Conservation (phyloP, 495 filamentous ascomycete species). For the Penicillium bialowiezense region DNA sequence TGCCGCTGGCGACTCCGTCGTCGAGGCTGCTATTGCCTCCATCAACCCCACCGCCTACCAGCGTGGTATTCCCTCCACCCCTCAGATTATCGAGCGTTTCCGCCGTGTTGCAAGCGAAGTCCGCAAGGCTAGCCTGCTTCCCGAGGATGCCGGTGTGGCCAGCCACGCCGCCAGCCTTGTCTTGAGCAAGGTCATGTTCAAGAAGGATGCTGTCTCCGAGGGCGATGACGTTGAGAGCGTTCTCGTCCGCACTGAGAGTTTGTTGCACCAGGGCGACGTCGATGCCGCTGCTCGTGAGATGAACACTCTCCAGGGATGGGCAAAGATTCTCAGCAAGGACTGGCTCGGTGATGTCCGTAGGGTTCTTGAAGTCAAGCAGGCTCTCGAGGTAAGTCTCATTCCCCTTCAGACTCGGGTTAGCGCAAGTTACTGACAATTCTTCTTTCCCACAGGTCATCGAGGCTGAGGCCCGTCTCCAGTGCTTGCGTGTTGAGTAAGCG, state of each 20-base stretch:
- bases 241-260: constrained; percentile 79
- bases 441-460: constrained; percentile 40
- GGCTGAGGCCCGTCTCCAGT: constrained; percentile 49
- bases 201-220: constrained; percentile 79
- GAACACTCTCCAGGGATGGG: constrained; percentile 89
- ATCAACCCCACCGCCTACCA: constrained; percentile 95
- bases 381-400: constrained; percentile 72
- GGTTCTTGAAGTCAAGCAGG: constrained; percentile 92
- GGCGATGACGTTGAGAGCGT: constrained; percentile 95
- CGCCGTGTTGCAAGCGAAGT: constrained; percentile 91
- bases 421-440: constrained; percentile 21
- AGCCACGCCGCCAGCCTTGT: constrained; percentile 86
- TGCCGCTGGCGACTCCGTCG: constrained; percentile 73
- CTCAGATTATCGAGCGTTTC: constrained; percentile 92
- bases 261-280: constrained; percentile 86
- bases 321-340: constrained; percentile 86
- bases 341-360: constrained; percentile 87
- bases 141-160: constrained; percentile 89
- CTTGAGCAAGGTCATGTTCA: constrained; percentile 89
- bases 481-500: constrained; percentile 47
- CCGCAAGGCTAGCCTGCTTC: constrained; percentile 85
- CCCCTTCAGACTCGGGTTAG: neutral
- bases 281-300: constrained; percentile 92
- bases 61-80: constrained; percentile 75
- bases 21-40: constrained; percentile 86